phyloP scores from a whole-genome alignment of 768 basidiomycete species.

The Clathrus columnatus region DNA sequence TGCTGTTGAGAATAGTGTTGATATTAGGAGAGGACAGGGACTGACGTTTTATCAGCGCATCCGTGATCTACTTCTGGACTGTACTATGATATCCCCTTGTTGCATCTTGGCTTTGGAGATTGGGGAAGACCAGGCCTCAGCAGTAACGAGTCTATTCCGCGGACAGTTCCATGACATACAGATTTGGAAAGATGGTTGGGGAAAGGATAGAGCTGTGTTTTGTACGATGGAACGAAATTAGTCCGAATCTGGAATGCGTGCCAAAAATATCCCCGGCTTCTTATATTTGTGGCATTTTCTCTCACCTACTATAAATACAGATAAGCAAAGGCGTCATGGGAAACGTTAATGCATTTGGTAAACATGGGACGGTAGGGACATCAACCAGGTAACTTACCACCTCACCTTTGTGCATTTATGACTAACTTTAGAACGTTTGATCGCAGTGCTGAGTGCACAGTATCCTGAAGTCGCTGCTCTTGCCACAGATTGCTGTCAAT shows the following conservation, averaged over 20 bases:
- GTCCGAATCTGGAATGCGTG: background rate
- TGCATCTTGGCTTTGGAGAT: slow-evolving; percentile 73
- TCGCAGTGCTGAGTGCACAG: too few relatives aligned
- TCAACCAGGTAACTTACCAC: too few relatives aligned
- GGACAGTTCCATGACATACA: slow-evolving; percentile 41
- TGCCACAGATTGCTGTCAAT: too few relatives aligned
- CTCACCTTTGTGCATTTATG: too few relatives aligned
- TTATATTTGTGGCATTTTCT: too few relatives aligned
- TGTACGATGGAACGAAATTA: background rate
- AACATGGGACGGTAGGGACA: too few relatives aligned
- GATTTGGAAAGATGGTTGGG: slow-evolving; percentile 79
- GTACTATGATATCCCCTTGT: slow-evolving; percentile 41
- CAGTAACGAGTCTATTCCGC: slow-evolving; percentile 53
- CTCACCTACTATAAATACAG: background rate
- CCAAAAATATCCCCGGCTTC: too few relatives aligned
- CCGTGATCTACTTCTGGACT: slow-evolving; percentile 43
- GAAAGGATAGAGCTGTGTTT: slow-evolving; percentile 57
- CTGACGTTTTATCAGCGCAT: slow-evolving; percentile 70
- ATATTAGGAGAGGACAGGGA: slow-evolving; percentile 26
- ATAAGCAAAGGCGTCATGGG: too few relatives aligned
- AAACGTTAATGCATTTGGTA: too few relatives aligned
- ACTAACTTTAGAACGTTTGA: too few relatives aligned
- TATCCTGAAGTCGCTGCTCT: too few relatives aligned
- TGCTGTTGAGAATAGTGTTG: slow-evolving; percentile 22
- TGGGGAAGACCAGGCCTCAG: slow-evolving; percentile 60